Conservation (phyloP, 2,329 filamentous ascomycete genomes). For the Pleoardoris graminearum region DNA sequence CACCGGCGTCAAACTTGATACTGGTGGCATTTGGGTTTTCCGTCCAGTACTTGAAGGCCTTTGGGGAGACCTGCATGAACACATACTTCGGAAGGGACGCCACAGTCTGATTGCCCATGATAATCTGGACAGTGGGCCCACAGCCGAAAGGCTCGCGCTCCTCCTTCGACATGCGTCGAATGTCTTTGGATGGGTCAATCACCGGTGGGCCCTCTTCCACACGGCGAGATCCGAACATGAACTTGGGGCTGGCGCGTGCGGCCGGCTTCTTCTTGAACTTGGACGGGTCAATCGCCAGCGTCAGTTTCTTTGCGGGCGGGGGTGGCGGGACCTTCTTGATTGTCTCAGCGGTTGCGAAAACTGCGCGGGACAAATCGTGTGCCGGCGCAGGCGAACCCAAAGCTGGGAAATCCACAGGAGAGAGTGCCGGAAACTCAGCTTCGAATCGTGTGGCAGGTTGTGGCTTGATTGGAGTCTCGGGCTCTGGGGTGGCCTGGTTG, state of each 20-base stretch:
- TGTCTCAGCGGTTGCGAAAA: slow-evolving; percentile 21
- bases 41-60: slow-evolving; percentile 26
- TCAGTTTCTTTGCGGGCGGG: slow-evolving; percentile 25
- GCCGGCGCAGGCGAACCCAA: slow-evolving; percentile 1
- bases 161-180: slow-evolving; percentile 27
- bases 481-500: neutral
- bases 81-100: slow-evolving; percentile 27
- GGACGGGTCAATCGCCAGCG: slow-evolving; percentile 25
- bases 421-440: slow-evolving; percentile 5
- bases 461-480: neutral
- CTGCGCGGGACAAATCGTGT: neutral
- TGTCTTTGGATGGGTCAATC: slow-evolving; percentile 13
- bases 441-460: neutral
- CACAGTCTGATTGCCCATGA: slow-evolving; percentile 19
- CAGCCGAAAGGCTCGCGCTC: slow-evolving; percentile 26
- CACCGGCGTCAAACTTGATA: slow-evolving; percentile 19
- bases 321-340: slow-evolving; percentile 24
- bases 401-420: neutral
- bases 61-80: slow-evolving; percentile 33
- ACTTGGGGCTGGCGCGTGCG: neutral
- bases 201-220: neutral
- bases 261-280: slow-evolving; percentile 25
- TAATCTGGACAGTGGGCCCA: slow-evolving; percentile 26
- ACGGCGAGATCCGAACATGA: neutral
- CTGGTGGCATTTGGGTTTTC: slow-evolving; percentile 15